Percentiles rank a stretch among this genome's conserved stretches.
Evolutionary conservation across 177 flowering plant species (phyloP).

Genomic region (Telopea speciosissima): DNA sequence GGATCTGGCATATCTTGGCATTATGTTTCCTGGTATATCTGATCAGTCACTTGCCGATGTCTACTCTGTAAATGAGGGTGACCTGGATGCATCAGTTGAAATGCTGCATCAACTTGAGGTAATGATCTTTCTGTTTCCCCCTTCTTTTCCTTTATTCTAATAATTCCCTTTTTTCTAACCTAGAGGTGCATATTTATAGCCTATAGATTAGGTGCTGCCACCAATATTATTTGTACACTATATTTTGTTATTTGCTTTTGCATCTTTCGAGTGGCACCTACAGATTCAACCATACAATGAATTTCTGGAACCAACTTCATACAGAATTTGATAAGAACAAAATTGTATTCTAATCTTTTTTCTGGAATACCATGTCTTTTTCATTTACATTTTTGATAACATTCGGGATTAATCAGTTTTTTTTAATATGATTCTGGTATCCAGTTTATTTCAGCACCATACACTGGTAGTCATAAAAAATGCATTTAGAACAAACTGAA

Average conservation of each 20-base stretch:
- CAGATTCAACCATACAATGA: neutral
- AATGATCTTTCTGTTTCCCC: neutral
- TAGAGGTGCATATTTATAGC: neutral
- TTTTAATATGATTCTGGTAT: neutral
- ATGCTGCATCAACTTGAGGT: conserved; percentile 64
- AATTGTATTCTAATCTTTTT: neutral
- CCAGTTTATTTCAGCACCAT: neutral
- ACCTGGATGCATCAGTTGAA: conserved; percentile 61
- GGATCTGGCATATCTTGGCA: conserved; percentile 52
- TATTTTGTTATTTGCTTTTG: neutral
- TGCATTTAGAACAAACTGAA: neutral
- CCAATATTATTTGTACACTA: neutral
- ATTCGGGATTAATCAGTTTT: neutral
- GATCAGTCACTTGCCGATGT: conserved; percentile 56
- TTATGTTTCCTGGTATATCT: conserved; percentile 55
- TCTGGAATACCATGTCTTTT: neutral
- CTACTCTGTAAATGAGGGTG: conserved; percentile 44
- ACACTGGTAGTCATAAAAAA: neutral
- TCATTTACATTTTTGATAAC: neutral
- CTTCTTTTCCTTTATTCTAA: neutral
- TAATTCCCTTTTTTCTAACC: neutral
- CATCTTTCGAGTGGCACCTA: neutral
- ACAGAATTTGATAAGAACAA: neutral
- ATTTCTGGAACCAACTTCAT: neutral
- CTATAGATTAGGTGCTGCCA: neutral